Evolutionary conservation across 257 asterid species (phyloP), one percentile per base, ranked within the genome.

Genomic region (Verbascum thapsus): DNA sequence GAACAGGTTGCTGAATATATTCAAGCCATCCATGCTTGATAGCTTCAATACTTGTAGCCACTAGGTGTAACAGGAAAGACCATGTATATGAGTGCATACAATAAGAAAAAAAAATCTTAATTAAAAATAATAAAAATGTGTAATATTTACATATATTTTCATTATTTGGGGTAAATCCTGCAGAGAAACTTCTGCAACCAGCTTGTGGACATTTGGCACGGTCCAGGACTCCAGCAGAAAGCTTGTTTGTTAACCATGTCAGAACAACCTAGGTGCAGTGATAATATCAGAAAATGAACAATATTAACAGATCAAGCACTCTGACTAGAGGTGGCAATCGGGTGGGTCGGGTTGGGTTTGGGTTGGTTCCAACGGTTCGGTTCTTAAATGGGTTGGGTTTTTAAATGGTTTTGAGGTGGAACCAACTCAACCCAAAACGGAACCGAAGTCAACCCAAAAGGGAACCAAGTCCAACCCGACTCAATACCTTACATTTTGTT

Each of bases 1-100:
- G 92, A 85, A 89, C 97, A 60, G 99, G 97, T 73, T 89, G 97
- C 72, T 88, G 83, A 60, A 85, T 74, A 82, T 92, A 92, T 77
- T 89, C 99, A 74, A 79, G 47, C 96, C 87, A 92, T 64, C 99
- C 96, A 56, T 83, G 88, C 86, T 85, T 85, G 62, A 87, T 81
- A 64, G 95, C 81, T 72, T 82, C 84, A 47, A 81, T 44, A 72
- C 91, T 81, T 52, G 72, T 58, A 35, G 70, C 72, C 73, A 74
- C 98, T 81, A 60, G 22, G 64, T 34, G 57, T 39, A n/a, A n/a
- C 52, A 61, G 58, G 49, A 73, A 66, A 66, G 57, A 35, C 22
- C 30, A 41, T n/a, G n/a, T n/a, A n/a, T 68, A 48, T 82, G 70
- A 79, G 71, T 13, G 41, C 43, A 62, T 34, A 16, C 56, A 67